Base-by-base conservation (phyloP, 1,284 basidiomycete species). In the Leccinum variabile region DNA sequence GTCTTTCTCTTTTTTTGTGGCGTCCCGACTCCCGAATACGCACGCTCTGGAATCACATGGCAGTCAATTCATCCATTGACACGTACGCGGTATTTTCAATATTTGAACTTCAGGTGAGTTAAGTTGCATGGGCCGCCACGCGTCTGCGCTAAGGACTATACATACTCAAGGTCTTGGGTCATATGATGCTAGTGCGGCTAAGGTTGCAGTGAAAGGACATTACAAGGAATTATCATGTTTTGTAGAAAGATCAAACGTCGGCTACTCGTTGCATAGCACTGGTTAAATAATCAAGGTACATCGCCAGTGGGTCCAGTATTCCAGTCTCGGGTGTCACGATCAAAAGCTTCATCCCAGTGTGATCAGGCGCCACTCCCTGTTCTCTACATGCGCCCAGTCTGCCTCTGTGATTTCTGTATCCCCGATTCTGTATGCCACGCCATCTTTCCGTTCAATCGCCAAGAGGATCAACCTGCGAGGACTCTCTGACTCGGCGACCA, bases 391-490 rank as follows among this genome's bases (percentile, higher is more conserved):
- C 4, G 54, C 3, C 69, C 69, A 68, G 0, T 55, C 39, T 14
- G 9, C 46, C 35, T 61, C 62, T 1, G 0, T 7, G 10, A 63
- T 33, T 0, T 32, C 49, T n/a, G 59, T 3, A 18, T n/a, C 54
- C 8, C 63, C 68, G 1, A 61, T 16, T 44, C 68, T 65, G 14
- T 69, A 69, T 5, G 68, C 67, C 2, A 69, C 53, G 1, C 41
- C 62, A n/a, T 65, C 67, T 18, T 33, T 55, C 62, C 69, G 69
- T 32, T 68, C 69, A 4, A 68, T 50, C 1, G 67, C 67, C 25
- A 68, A 7, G 25, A 68, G 57, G 2, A 65, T 11, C 44, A 68
- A 52, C 22, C 1, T 32, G 3, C 32, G 13, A 3, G 0, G 10
- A 2, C 18, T 25, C 5, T 13, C 1, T 3, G 59, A 41, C 39